A percentile compares a stretch with the other conserved stretches of the same genome.
Conservation (phyloP, 1,284 basidiomycete genomes). For the Leccinum solheimii region DNA sequence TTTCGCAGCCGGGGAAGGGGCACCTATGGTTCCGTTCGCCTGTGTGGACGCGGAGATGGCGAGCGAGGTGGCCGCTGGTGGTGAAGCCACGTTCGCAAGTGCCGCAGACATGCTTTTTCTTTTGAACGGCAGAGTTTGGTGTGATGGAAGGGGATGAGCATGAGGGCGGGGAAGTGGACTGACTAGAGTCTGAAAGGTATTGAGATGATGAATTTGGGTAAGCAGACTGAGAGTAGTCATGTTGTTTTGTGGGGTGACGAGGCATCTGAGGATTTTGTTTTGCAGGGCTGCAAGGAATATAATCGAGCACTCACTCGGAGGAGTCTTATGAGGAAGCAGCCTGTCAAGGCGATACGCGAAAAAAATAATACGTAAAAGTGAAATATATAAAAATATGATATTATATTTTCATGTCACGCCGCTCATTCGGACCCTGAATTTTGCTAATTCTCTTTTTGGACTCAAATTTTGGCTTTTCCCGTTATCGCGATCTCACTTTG, state of each 20-base stretch:
- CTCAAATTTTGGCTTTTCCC: constrained; percentile 35
- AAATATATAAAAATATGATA: not conserved
- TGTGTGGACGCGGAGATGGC: constrained; percentile 80
- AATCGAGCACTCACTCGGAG: constrained; percentile 29
- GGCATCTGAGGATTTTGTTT: not conserved
- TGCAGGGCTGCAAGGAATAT: constrained; percentile 29
- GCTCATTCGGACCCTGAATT: constrained; percentile 37
- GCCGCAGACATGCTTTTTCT: constrained; percentile 64
- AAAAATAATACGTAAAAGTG: constrained; percentile 38
- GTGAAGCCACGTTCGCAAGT: constrained; percentile 76
- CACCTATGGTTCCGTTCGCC: constrained; percentile 81
- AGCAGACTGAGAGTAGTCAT: constrained; percentile 21
- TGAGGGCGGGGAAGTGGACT: constrained; percentile 24
- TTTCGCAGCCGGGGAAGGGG: constrained; percentile 81
- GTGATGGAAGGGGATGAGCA: constrained; percentile 16
- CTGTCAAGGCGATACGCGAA: constrained; percentile 38
- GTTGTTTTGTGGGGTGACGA: constrained; percentile 25
- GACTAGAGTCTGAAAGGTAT: constrained; percentile 31
- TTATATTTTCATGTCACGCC: constrained; percentile 23
- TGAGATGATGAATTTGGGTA: constrained; percentile 18
- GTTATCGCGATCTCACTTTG: constrained; percentile 32
- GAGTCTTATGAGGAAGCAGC: constrained; percentile 36
- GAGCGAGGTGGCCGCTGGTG: constrained; percentile 80
- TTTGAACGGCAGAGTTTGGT: constrained; percentile 24
- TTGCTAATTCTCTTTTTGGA: constrained; percentile 27